These are phyloP conservation scores for Leccinum ponderosum DNA, from an alignment of 1,284 basidiomycete genomes.

Conservation along the genomic window DNA sequence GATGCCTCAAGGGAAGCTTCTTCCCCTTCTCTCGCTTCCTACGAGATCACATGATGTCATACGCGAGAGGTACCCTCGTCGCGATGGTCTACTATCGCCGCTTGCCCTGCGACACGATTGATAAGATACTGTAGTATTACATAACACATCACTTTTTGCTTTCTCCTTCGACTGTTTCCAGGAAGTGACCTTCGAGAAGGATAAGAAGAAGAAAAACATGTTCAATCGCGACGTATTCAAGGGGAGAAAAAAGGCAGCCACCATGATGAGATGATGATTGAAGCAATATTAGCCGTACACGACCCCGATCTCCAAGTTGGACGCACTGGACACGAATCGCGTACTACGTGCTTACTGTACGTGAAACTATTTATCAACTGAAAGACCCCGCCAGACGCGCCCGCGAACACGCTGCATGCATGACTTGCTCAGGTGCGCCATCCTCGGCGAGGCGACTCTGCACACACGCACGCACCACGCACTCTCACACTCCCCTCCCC, in stretches of 20 bases:
- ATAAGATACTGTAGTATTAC: not conserved
- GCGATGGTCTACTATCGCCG: not conserved
- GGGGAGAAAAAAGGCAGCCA: not conserved
- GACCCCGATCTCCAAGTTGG: not conserved
- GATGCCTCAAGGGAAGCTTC: not conserved
- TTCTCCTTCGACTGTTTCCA: not conserved
- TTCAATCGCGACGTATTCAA: not conserved
- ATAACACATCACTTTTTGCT: not conserved
- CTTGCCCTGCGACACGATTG: not conserved
- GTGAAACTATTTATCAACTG: not conserved
- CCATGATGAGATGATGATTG: not conserved
- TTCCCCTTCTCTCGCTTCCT: not conserved
- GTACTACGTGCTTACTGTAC: not conserved
- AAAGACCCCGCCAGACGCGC: not conserved
- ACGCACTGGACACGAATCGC: not conserved
- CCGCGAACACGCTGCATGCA: not conserved
- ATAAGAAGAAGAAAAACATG: not conserved
- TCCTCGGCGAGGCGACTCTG: constrained; percentile 4
- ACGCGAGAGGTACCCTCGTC: not conserved
- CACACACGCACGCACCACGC: not conserved
- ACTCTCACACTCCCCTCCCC: not conserved
- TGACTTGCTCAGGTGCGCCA: constrained; percentile 1
- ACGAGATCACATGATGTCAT: not conserved
- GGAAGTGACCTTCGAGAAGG: not conserved
- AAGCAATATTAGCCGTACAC: not conserved